phyloP scores from a whole-genome alignment of 1,139 yeast species.

The Kodamaea anthophila region DNA sequence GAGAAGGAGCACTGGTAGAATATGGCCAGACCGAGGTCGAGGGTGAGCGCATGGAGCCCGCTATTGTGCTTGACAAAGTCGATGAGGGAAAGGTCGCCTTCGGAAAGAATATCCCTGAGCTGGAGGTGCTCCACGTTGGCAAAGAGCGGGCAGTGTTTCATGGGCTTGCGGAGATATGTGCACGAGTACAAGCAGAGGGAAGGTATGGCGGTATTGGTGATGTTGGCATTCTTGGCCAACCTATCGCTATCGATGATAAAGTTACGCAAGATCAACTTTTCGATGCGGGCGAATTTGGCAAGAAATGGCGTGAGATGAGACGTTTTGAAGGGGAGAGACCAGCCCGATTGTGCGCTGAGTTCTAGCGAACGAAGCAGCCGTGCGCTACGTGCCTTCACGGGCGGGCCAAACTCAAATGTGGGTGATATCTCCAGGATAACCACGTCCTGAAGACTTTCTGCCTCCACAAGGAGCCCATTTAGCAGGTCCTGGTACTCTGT shows the following conservation, averaged over 20 bases:
- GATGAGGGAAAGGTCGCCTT: slow-evolving; percentile 43
- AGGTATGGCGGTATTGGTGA: slow-evolving; percentile 10
- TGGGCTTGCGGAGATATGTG: slow-evolving; percentile 15
- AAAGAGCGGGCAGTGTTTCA: slow-evolving; percentile 21
- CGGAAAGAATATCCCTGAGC: slow-evolving; percentile 32
- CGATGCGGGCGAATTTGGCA: slow-evolving; percentile 39
- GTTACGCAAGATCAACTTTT: slow-evolving; percentile 38
- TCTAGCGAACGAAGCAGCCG: slow-evolving; percentile 15
- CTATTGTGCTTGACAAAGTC: slow-evolving; percentile 29
- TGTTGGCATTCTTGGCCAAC: slow-evolving; percentile 8
- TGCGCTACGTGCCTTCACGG: slow-evolving; percentile 9
- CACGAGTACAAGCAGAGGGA: slow-evolving; percentile 23
- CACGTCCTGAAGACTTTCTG: slow-evolving; percentile 26
- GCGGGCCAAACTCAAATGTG: slow-evolving; percentile 33
- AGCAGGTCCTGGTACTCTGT: slow-evolving; percentile 23
- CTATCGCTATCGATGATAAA: slow-evolving; percentile 41
- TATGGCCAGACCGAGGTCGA: slow-evolving; percentile 46
- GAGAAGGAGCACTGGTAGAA: slow-evolving; percentile 25
- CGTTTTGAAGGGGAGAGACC: slow-evolving; percentile 42
- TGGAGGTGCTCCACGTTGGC: slow-evolving; percentile 28
- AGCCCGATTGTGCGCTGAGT: slow-evolving; percentile 40
- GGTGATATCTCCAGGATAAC: slow-evolving; percentile 44
- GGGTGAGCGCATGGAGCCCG: slow-evolving; percentile 26
- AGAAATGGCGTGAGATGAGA: slow-evolving; percentile 20
- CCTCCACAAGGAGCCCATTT: slow-evolving; percentile 21